These are phyloP conservation scores for Mucor racemosus DNA, from an alignment of 371 early-diverging fungal species.

Conservation along the genomic window DNA sequence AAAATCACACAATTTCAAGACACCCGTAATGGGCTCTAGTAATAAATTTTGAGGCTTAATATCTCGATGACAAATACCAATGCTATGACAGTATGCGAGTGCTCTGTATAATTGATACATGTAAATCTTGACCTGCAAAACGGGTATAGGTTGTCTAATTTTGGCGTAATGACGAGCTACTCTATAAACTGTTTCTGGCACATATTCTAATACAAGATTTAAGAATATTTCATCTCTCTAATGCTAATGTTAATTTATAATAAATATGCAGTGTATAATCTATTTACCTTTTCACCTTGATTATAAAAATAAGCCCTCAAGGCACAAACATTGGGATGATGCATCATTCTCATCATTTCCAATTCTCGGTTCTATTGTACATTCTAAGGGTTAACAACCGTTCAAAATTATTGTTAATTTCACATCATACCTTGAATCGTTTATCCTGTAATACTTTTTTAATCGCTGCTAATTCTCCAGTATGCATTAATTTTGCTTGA, in stretches of 20 bases:
- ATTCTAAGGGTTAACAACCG: background rate
- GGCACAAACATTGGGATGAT: slow-evolving; percentile 79
- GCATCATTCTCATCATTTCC: slow-evolving; percentile 82
- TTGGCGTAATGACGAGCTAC: slow-evolving; percentile 81
- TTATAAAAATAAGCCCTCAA: slow-evolving; percentile 81
- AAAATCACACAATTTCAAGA: slow-evolving; percentile 97
- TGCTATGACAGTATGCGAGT: slow-evolving; percentile 93
- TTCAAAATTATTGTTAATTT: background rate
- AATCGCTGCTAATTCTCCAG: slow-evolving; percentile 83
- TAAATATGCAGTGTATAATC: background rate
- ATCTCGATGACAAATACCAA: slow-evolving; percentile 92
- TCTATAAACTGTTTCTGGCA: slow-evolving; percentile 87
- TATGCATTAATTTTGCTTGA: slow-evolving; percentile 82
- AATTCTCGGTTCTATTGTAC: slow-evolving; percentile 76
- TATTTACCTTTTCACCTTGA: slow-evolving; percentile 54
- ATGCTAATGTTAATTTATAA: background rate
- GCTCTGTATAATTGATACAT: slow-evolving; percentile 97
- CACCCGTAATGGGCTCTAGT: slow-evolving; percentile 84
- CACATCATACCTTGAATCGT: slow-evolving; percentile 81
- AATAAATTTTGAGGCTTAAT: slow-evolving; percentile 99
- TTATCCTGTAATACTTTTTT: slow-evolving; percentile 96
- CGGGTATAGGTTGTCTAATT: slow-evolving; percentile 89
- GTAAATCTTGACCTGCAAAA: slow-evolving; percentile 89
- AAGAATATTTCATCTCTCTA: slow-evolving; percentile 79
- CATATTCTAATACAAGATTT: slow-evolving; percentile 81